phyloP scores from a whole-genome alignment of 2,329 filamentous ascomycete genomes.

The Tolypocladium ovalisporum region DNA sequence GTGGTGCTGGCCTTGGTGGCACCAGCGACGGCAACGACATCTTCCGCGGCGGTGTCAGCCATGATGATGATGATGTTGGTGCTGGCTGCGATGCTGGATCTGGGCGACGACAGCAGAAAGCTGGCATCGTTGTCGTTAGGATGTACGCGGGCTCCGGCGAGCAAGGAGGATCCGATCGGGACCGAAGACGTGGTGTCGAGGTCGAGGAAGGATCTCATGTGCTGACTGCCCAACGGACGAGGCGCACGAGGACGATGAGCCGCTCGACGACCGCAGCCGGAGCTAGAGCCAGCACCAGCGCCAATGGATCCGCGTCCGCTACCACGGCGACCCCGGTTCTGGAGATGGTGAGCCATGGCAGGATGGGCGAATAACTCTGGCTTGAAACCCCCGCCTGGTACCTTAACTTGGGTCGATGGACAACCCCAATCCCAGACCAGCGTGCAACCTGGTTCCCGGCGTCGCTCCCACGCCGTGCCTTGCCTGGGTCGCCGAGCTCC shows the following conservation, averaged over 20 bases:
- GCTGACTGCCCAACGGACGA: background rate
- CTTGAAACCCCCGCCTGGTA: background rate
- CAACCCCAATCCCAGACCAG: background rate
- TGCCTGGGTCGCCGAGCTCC: background rate
- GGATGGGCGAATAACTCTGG: background rate
- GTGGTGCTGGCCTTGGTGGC: background rate
- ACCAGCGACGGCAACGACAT: too few species aligned
- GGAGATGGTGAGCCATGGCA: background rate
- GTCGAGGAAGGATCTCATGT: conserved; percentile 7
- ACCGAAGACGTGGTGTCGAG: conserved; percentile 2
- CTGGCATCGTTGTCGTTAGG: conserved; percentile 1
- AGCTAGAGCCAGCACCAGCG: background rate
- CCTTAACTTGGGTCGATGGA: background rate
- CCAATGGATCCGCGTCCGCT: background rate
- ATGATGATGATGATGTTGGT: background rate
- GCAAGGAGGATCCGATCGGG: background rate
- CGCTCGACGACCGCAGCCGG: background rate
- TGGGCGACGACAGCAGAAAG: conserved; percentile 4
- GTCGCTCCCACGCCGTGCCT: background rate
- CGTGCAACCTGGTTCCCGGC: background rate
- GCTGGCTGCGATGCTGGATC: conserved; percentile 1
- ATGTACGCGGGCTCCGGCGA: background rate
- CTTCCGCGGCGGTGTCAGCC: background rate
- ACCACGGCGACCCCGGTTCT: background rate
- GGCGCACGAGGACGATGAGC: background rate